These are phyloP conservation scores for Boechera retrofracta DNA, from an alignment of 345 rosid species.

Conservation along the genomic window DNA sequence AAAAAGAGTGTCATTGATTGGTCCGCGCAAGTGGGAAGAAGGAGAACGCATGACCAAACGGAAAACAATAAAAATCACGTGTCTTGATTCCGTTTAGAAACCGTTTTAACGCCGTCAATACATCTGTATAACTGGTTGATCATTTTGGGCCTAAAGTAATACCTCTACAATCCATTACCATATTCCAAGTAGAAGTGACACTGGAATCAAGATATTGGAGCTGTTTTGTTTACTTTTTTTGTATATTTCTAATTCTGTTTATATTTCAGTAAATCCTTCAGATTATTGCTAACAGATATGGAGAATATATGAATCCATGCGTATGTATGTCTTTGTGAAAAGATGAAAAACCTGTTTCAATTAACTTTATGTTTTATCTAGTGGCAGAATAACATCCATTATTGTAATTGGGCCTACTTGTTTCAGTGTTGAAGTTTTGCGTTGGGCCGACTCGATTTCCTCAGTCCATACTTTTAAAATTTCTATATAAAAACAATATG, in stretches of 20 bases:
- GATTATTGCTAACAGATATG: neutral
- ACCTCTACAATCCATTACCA: neutral
- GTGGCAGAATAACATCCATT: neutral
- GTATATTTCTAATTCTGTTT: neutral
- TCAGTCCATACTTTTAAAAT: neutral
- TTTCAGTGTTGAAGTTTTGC: neutral
- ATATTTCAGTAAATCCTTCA: neutral
- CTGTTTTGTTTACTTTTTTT: neutral
- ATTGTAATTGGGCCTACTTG: neutral
- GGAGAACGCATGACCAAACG: slow-evolving; percentile 30
- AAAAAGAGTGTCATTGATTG: slow-evolving; percentile 16
- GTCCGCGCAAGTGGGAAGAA: slow-evolving; percentile 11
- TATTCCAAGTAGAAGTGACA: neutral
- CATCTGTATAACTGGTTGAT: neutral
- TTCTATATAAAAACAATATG: neutral
- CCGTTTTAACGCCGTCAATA: slow-evolving; percentile 24
- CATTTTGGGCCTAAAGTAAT: neutral
- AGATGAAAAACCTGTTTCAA: neutral
- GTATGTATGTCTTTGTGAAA: neutral
- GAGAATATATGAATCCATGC: neutral
- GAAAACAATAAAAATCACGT: slow-evolving; percentile 25
- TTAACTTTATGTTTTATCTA: neutral
- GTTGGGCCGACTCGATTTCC: neutral
- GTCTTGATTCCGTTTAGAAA: neutral
- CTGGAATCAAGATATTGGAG: neutral